phyloP scores from a whole-genome alignment of 176 grass and related monocot genomes.

The Zea mays region Zm-B73-REFERENCE-NAM-5.0 NC_050100.1:194845001-194845500 shows the following conservation, averaged over 20 bases:
- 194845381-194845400: background rate
- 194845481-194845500: constrained; percentile 8
- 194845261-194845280: constrained; percentile 51
- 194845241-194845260: constrained; percentile 96
- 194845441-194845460: constrained; percentile 9
- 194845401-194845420: background rate
- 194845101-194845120: background rate
- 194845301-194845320: constrained; percentile 14
- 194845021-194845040: constrained; percentile 40
- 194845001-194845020: constrained; percentile 99
- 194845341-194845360: background rate
- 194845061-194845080: background rate
- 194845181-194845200: constrained; percentile 51
- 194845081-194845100: background rate
- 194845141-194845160: constrained; percentile 92
- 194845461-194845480: background rate
- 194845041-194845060: background rate
- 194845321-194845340: background rate
- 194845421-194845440: background rate
- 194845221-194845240: constrained; percentile 83
- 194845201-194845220: constrained; percentile 70
- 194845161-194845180: constrained; percentile 67
- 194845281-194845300: constrained; percentile 2
- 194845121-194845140: constrained; percentile 94
- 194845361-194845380: background rate